phyloP scores from a whole-genome alignment of 2,329 filamentous ascomycete species.

The Phoma herbarum region DNA sequence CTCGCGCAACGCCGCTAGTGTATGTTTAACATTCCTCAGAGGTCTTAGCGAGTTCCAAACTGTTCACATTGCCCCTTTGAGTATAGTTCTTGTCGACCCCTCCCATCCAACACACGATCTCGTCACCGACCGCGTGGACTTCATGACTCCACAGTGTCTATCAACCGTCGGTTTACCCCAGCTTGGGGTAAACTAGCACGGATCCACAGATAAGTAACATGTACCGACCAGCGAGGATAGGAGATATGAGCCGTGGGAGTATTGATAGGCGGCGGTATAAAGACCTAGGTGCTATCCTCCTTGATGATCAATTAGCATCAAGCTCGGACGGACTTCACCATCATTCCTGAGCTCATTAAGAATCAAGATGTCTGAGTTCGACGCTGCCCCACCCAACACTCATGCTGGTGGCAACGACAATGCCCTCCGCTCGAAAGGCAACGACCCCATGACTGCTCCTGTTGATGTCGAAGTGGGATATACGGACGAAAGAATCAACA shows the following conservation, averaged over 20 bases:
- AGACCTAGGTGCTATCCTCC: conserved; percentile 18
- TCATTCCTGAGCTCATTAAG: not conserved
- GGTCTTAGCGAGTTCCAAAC: conserved; percentile 26
- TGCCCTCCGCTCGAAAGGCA: conserved; percentile 40
- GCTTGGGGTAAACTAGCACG: conserved; percentile 31
- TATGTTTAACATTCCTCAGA: conserved; percentile 23
- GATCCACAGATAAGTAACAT: conserved; percentile 34
- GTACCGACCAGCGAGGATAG: conserved; percentile 12
- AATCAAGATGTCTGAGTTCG: conserved; percentile 39
- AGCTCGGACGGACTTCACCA: conserved; percentile 4
- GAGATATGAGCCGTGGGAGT: conserved; percentile 3
- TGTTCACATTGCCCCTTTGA: conserved; percentile 30
- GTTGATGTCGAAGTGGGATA: conserved; percentile 10
- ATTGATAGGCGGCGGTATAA: conserved; percentile 27
- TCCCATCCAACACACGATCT: conserved; percentile 12
- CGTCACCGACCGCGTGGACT: conserved; percentile 11
- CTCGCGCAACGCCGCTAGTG: conserved; percentile 20
- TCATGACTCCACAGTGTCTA: conserved; percentile 26
- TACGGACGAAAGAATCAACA: conserved; percentile 48
- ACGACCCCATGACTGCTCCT: conserved; percentile 34
- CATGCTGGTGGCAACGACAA: conserved; percentile 44
- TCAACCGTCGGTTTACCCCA: conserved; percentile 32
- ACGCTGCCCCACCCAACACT: conserved; percentile 46
- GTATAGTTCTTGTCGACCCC: conserved; percentile 16
- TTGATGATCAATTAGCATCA: conserved; percentile 7